Evolutionary conservation across 2,329 filamentous ascomycete species (phyloP).

Genomic region (Fusarium sulawesiense): DNA sequence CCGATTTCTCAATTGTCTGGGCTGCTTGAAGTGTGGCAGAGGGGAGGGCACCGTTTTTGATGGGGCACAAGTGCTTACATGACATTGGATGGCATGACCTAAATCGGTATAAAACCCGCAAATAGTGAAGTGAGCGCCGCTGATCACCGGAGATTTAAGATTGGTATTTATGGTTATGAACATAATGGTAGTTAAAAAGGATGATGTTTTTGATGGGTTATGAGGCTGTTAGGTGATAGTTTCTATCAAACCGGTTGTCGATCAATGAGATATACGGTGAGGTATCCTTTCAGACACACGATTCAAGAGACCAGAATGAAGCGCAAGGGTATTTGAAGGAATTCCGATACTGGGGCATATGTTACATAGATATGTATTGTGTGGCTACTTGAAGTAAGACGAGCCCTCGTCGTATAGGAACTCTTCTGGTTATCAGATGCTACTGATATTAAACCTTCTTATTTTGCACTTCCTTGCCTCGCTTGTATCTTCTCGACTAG

Average conservation of each 20-base stretch:
- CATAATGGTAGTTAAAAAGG: background rate
- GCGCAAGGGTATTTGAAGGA: background rate
- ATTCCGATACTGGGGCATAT: background rate
- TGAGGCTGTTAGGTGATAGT: background rate
- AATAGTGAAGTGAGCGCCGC: background rate
- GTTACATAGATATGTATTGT: background rate
- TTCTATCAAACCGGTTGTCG: background rate
- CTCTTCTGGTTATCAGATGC: background rate
- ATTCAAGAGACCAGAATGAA: background rate
- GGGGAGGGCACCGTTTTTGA: conserved; percentile 7
- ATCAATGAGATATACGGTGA: background rate
- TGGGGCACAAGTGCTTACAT: conserved; percentile 34
- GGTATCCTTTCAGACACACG: background rate
- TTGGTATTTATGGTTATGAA: background rate
- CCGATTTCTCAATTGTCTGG: conserved; percentile 15
- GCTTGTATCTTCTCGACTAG: background rate
- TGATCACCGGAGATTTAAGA: conserved; percentile 5
- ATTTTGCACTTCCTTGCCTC: background rate
- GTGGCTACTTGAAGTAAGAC: background rate
- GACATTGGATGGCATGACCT: conserved; percentile 21
- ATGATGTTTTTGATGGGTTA: background rate
- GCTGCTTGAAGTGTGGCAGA: conserved; percentile 19
- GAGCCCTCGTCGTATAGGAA: background rate
- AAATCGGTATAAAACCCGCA: conserved; percentile 25
- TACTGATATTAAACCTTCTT: background rate